These are phyloP conservation scores for Penicillium polonicum DNA, from an alignment of 2,329 filamentous ascomycete species.

Conservation along the genomic window DNA sequence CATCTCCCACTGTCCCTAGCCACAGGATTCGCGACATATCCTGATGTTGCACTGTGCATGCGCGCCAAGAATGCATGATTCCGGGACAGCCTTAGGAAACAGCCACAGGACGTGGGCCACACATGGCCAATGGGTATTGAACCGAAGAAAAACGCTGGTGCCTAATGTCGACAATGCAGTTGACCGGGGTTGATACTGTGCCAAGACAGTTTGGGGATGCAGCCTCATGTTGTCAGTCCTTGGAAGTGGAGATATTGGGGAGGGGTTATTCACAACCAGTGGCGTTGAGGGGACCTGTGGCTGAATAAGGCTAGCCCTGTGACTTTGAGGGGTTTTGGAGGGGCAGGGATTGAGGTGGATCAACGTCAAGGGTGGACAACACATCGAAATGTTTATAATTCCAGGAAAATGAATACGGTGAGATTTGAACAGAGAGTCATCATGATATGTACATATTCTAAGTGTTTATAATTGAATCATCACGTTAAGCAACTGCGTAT, in stretches of 20 bases:
- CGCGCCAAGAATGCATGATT: slow-evolving; percentile 16
- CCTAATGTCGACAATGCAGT: slow-evolving; percentile 13
- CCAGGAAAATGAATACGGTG: too few relatives aligned
- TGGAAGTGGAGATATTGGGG: slow-evolving; percentile 8
- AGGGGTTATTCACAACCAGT: not conserved
- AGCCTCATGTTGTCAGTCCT: slow-evolving; percentile 12
- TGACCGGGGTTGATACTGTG: slow-evolving; percentile 1
- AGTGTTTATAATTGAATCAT: not conserved
- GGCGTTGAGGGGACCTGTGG: slow-evolving; percentile 4
- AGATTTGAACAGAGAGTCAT: too few relatives aligned
- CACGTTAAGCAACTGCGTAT: not conserved
- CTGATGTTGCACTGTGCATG: slow-evolving; percentile 18
- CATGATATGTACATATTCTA: not conserved
- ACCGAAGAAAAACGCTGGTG: slow-evolving; percentile 17
- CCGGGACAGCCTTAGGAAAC: not conserved
- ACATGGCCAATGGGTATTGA: not conserved
- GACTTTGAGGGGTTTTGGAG: not conserved
- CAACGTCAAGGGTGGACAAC: not conserved
- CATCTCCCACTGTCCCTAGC: slow-evolving; percentile 12
- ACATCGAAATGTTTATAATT: not conserved
- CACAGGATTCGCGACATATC: slow-evolving; percentile 11
- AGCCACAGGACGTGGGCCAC: slow-evolving; percentile 2
- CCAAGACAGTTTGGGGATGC: slow-evolving; percentile 7
- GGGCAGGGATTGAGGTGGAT: not conserved
- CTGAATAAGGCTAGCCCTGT: slow-evolving; percentile 11